Evolutionary conservation across 441 rosid species (phyloP).

Genomic region (Populus tomentosa): DNA sequence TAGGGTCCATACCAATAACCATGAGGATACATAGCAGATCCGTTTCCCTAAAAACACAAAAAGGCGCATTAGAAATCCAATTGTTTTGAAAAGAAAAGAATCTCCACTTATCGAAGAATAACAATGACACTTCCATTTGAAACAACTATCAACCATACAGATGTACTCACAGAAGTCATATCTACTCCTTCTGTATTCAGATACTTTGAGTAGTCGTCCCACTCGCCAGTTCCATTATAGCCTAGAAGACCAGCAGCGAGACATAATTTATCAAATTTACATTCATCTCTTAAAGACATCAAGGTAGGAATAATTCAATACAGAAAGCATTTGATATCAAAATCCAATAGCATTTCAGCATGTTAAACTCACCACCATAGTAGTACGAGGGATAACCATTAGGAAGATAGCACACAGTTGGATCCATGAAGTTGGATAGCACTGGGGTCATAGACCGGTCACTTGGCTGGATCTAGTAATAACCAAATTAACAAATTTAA

Average conservation of each 20-base stretch:
- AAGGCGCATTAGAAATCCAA: not conserved
- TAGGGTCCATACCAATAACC: slow-evolving; percentile 62
- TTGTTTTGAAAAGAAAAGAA: not conserved
- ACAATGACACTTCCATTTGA: not conserved
- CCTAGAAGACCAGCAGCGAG: slow-evolving; percentile 13
- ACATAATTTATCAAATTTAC: too few species aligned
- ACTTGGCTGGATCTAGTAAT: too few species aligned
- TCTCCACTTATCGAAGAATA: too few species aligned
- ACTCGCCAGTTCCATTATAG: slow-evolving; percentile 46
- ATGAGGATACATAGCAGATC: slow-evolving; percentile 58
- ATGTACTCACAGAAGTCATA: slow-evolving; percentile 43
- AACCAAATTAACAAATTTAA: too few species aligned
- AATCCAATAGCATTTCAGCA: not conserved
- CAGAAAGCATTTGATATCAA: not conserved
- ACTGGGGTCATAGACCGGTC: too few species aligned
- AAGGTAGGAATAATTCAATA: not conserved
- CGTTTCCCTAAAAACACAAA: slow-evolving; percentile 53
- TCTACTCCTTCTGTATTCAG: slow-evolving; percentile 57
- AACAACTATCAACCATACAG: not conserved
- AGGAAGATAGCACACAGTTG: too few species aligned
- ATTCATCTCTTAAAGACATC: too few species aligned
- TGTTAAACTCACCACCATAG: slow-evolving; percentile 38
- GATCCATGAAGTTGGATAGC: too few species aligned
- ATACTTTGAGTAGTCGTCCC: slow-evolving; percentile 58
- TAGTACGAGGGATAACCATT: too few species aligned